A percentile compares a stretch with the other conserved stretches of the same genome.
Evolutionary conservation across 768 basidiomycete genomes (phyloP).

Genomic region (Suillus sp.): DNA sequence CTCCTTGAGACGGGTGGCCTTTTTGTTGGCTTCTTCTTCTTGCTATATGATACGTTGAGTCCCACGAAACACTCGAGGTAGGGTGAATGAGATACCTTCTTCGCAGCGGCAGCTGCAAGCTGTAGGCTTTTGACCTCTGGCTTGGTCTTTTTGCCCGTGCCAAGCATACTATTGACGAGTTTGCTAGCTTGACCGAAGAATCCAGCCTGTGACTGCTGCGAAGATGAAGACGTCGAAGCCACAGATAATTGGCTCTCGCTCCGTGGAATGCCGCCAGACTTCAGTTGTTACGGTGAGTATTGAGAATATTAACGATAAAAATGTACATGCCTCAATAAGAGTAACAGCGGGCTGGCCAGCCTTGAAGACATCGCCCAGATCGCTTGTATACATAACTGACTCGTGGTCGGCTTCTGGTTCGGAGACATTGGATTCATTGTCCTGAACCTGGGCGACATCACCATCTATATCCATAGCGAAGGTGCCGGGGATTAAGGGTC

Average conservation of each 20-base stretch:
- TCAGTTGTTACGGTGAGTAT: constrained; percentile 14
- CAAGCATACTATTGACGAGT: constrained; percentile 65
- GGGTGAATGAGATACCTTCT: constrained; percentile 63
- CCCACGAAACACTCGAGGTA: constrained; percentile 12
- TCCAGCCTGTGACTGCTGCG: constrained; percentile 49
- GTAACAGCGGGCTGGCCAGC: constrained; percentile 39
- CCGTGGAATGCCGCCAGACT: constrained; percentile 30
- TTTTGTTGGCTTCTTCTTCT: constrained; percentile 86
- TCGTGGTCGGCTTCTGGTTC: constrained; percentile 39
- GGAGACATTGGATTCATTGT: constrained; percentile 26
- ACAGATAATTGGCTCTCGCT: constrained; percentile 60
- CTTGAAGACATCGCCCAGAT: constrained; percentile 44
- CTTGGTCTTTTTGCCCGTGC: constrained; percentile 70
- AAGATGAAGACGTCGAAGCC: constrained; percentile 42
- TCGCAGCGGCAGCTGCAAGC: constrained; percentile 79
- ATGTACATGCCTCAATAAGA: constrained; percentile 45
- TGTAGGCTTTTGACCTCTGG: constrained; percentile 82
- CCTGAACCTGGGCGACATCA: constrained; percentile 21
- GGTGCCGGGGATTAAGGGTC: background rate
- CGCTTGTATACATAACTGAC: constrained; percentile 32
- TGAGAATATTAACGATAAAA: constrained; percentile 11
- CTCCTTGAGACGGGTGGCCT: constrained; percentile 69
- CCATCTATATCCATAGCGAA: constrained; percentile 19
- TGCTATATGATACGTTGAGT: constrained; percentile 52
- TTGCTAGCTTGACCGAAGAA: constrained; percentile 74